Evolutionary conservation across 2,329 filamentous ascomycete genomes (phyloP).

Genomic region (Madurella fahalii): DNA sequence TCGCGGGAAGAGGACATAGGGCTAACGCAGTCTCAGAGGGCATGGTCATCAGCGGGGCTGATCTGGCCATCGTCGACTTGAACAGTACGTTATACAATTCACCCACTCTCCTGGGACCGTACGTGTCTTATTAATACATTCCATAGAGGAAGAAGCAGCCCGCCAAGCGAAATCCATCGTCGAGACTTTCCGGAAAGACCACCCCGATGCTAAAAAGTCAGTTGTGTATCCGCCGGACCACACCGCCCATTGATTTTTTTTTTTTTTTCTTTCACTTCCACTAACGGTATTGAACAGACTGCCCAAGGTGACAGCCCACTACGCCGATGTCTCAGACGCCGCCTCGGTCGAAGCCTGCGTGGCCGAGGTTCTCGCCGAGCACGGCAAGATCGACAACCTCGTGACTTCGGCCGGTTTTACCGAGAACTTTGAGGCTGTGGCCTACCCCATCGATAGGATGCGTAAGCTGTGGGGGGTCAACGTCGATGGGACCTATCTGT

Average conservation of each 20-base stretch:
- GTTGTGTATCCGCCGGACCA: constrained; percentile 18
- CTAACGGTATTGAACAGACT: constrained; percentile 41
- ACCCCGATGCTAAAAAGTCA: constrained; percentile 68
- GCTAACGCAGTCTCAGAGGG: constrained; percentile 48
- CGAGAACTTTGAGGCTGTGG: constrained; percentile 89
- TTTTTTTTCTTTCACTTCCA: background rate
- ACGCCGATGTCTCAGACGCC: constrained; percentile 78
- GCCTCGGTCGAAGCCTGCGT: constrained; percentile 73
- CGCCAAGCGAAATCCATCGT: constrained; percentile 71
- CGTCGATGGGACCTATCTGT: constrained; percentile 87
- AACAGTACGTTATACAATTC: constrained; percentile 60
- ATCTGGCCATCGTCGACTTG: constrained; percentile 88
- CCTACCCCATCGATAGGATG: constrained; percentile 86
- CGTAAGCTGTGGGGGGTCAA: constrained; percentile 94
- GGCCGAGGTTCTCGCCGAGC: constrained; percentile 61
- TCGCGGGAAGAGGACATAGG: background rate
- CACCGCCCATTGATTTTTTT: background rate
- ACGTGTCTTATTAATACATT: background rate
- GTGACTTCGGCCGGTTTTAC: constrained; percentile 97
- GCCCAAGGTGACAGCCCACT: constrained; percentile 85
- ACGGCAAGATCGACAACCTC: constrained; percentile 83
- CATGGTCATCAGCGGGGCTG: constrained; percentile 80
- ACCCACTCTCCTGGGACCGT: no score
- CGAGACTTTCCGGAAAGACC: constrained; percentile 71
- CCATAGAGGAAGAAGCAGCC: constrained; percentile 73